Evolutionary conservation across 768 basidiomycete genomes (phyloP).

Genomic region (Chiua virens): DNA sequence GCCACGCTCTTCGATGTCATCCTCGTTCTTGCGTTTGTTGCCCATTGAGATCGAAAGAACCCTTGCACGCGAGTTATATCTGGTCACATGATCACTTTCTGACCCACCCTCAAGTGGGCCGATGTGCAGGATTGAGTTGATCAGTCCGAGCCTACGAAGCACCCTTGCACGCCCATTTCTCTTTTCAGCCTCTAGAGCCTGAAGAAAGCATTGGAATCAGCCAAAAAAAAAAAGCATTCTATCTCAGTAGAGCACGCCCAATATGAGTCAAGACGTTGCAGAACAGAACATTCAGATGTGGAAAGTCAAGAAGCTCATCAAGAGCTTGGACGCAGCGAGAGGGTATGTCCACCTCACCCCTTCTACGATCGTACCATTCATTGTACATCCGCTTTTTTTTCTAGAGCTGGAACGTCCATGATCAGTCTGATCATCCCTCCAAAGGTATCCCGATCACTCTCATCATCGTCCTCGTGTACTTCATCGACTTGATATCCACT

Average conservation of each 20-base stretch:
- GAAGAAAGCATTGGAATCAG: conserved; percentile 8
- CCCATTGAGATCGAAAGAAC: conserved; percentile 5
- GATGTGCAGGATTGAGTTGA: neutral
- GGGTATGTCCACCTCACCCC: conserved; percentile 25
- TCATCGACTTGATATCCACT: neutral
- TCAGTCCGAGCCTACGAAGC: neutral
- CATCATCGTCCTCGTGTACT: conserved; percentile 5
- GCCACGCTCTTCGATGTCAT: neutral
- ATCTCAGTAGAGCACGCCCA: conserved; percentile 35
- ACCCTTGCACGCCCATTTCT: too few relatives aligned
- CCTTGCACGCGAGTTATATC: neutral
- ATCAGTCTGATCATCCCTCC: conserved; percentile 97
- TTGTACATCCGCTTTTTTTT: conserved; percentile 15
- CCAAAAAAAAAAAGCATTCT: conserved; percentile 9
- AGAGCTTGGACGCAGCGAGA: conserved; percentile 88
- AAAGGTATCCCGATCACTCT: conserved; percentile 52
- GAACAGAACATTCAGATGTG: conserved; percentile 97
- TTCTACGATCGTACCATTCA: conserved; percentile 15
- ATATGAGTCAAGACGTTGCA: conserved; percentile 80
- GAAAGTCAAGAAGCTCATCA: conserved; percentile 99
- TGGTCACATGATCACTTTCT: conserved; percentile 9
- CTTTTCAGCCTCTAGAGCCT: conserved; percentile 19
- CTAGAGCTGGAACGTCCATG: conserved; percentile 95
- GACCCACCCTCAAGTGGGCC: conserved; percentile 26
- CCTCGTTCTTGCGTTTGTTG: conserved; percentile 24